A percentile compares a stretch with the other conserved stretches of the same genome.
Evolutionary conservation across 2,329 filamentous ascomycete species (phyloP).

Genomic region (Hypoxylon sp.): DNA sequence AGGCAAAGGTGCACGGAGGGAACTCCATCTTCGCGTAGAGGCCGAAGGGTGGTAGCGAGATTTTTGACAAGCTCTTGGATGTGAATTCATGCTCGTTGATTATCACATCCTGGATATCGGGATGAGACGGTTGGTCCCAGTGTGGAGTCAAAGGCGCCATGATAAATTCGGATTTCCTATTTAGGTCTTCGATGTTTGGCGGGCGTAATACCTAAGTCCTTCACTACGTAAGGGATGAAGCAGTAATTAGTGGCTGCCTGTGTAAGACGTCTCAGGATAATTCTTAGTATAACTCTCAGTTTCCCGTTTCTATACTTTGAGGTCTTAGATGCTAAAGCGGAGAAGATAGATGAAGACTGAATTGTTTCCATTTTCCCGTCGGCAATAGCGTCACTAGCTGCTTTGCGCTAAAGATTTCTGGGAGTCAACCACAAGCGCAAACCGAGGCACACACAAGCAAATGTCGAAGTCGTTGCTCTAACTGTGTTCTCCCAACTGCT

Average conservation of each 20-base stretch:
- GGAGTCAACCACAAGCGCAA: conserved; percentile 16
- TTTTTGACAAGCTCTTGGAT: conserved; percentile 71
- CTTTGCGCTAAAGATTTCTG: conserved; percentile 27
- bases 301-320: conserved; percentile 14
- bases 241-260: conserved; percentile 7
- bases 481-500: conserved; percentile 29
- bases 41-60: conserved; percentile 71
- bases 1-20: conserved; percentile 71
- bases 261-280: conserved; percentile 25
- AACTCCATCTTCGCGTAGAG: conserved; percentile 77
- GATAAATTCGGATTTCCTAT: conserved; percentile 44
- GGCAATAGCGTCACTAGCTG: conserved; percentile 32
- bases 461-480: conserved; percentile 18
- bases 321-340: conserved; percentile 12
- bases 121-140: conserved; percentile 74
- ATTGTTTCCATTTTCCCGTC: conserved; percentile 32
- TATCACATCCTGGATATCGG: conserved; percentile 70
- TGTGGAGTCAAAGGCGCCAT: conserved; percentile 71
- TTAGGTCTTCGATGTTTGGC: conserved; percentile 17
- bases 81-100: conserved; percentile 68
- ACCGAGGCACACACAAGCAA: conserved; percentile 33
- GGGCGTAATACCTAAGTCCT: conserved; percentile 12
- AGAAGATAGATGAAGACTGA: conserved; percentile 9
- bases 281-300: conserved; percentile 6
- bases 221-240: conserved; percentile 1